Evolutionary conservation across 2,329 filamentous ascomycete species (phyloP), one percentile per base, ranked within the genome.

Genomic region (Exserohilum turcica): DNA sequence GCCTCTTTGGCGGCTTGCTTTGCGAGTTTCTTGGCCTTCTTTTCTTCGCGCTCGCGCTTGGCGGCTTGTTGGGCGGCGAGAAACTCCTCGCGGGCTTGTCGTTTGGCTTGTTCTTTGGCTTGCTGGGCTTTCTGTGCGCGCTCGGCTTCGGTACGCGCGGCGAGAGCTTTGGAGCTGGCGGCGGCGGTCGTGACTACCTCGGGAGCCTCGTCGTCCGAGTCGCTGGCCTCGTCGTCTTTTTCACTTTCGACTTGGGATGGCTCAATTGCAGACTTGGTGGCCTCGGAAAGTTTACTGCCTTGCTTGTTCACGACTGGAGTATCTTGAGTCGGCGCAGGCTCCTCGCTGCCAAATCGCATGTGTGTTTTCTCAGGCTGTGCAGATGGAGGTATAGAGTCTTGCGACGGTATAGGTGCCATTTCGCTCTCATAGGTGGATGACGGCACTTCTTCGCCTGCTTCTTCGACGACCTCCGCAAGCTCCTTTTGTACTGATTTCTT

Each of bases 131-230:
- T 52, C 29, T 56, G 57, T 3, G 71, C 73, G 16, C 67, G 69
- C 9, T 53, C 48, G 2, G 72, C 65, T 31, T 73, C 71, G 44
- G 65, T 64, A 36, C 68, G 61, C 18, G 63, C 55, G 6, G 67
- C 65, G 37, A 64, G 61, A 10, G 65, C 65, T 54, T 69, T 67
- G 3, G 64, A 61, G 13, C 63, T 57, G 5, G 72, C 73, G 5
- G 66, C 60, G 1, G 66, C 66, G 16, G 67, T 66, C 7, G 70
- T 73, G 44, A 75, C 65, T 12, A 69, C 63, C 44, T 76, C 74
- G n/a, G 74, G 73, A 6, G 72, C 73, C 55, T 74, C 72, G 49
- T 74, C 71, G 49, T 74, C 74, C 0, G 72, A 71, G 57, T 74
- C 72, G 56, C 59, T 67, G 28, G 54, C 66, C 12, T 65, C 63